Conservation (phyloP, 345 rosid species). For the Dimocarpus longan region DNA sequence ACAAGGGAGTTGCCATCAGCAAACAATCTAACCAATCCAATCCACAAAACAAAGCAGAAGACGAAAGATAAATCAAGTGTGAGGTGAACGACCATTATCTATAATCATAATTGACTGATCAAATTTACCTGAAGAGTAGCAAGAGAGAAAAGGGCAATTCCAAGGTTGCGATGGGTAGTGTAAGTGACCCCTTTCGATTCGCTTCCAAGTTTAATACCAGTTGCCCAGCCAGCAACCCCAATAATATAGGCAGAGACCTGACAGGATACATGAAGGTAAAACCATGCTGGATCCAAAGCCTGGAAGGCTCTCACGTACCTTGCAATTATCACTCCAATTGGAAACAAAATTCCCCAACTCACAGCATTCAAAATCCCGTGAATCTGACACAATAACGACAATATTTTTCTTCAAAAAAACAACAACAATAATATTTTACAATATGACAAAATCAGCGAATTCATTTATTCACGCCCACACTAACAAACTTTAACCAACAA, state of each 20-base stretch:
- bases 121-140: constrained; percentile 76
- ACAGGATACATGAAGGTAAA: constrained; percentile 72
- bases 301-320: constrained; percentile 68
- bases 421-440: neutral
- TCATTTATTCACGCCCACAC: no score
- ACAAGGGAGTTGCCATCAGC: neutral
- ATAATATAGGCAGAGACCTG: constrained; percentile 71
- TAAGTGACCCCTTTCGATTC: constrained; percentile 52
- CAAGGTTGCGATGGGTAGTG: constrained; percentile 59
- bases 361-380: constrained; percentile 86
- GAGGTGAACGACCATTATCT: no score
- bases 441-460: neutral
- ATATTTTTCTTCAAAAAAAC: neutral
- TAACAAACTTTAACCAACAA: no score
- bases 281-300: constrained; percentile 89
- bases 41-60: no score
- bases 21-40: neutral
- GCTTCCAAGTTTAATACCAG: constrained; percentile 83
- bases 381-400: constrained; percentile 41
- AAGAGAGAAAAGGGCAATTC: constrained; percentile 66
- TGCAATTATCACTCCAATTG: constrained; percentile 66
- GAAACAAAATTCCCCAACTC: constrained; percentile 90
- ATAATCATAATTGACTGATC: neutral
- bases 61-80: no score
- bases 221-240: constrained; percentile 92